Conservation (phyloP, 176 grass and related monocot species). For the Pontederia paniculata region DNA sequence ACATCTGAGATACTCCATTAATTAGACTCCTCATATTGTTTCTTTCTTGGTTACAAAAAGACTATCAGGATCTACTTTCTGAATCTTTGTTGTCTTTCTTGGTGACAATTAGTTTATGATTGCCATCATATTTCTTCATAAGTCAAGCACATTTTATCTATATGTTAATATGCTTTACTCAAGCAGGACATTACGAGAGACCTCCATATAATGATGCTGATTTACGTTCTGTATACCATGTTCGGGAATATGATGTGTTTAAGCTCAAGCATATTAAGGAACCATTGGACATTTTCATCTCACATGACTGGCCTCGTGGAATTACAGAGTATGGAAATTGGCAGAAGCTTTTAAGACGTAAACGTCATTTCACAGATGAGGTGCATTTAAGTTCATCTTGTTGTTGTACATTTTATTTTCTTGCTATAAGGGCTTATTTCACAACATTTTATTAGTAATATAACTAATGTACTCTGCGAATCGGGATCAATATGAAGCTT, state of each 20-base stretch:
- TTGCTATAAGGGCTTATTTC: neutral
- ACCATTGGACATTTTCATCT: constrained; percentile 84
- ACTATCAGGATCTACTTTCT: too few relatives aligned
- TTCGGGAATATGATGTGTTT: constrained; percentile 73
- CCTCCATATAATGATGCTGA: constrained; percentile 51
- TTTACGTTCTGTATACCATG: constrained; percentile 71
- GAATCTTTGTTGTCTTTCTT: too few relatives aligned
- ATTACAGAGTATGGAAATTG: constrained; percentile 89
- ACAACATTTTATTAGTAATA: too few relatives aligned
- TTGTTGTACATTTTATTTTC: constrained; percentile 1
- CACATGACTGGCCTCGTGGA: constrained; percentile 94
- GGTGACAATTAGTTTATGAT: too few relatives aligned
- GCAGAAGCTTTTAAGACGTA: constrained; percentile 49
- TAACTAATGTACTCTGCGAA: too few relatives aligned
- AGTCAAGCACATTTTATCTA: too few relatives aligned
- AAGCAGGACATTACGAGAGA: constrained; percentile 71
- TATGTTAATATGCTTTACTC: neutral
- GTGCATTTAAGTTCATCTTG: constrained; percentile 22
- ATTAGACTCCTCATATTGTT: too few relatives aligned
- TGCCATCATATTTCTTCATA: too few relatives aligned
- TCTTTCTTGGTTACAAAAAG: too few relatives aligned
- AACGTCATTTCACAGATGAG: constrained; percentile 46
- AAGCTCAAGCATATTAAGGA: constrained; percentile 77
- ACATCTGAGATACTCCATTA: too few relatives aligned
- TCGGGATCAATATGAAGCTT: too few relatives aligned